A percentile compares a stretch with the other conserved stretches of the same genome.
Conservation (phyloP, 169 alveolate genomes). For the Hammondia hammondi region DNA sequence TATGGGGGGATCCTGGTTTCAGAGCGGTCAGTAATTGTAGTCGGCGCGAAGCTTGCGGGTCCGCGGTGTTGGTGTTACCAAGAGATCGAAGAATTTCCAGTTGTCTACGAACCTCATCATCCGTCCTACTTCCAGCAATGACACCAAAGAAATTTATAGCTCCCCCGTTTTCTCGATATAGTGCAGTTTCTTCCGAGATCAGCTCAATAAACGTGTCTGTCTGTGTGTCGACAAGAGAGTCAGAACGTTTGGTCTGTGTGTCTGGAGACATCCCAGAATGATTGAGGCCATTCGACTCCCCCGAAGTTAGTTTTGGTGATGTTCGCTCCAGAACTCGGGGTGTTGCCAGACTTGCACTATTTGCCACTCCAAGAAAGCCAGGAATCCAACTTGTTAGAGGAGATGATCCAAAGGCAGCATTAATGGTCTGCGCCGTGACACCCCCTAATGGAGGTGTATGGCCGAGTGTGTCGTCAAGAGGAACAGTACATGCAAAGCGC, state of each 20-base stretch:
- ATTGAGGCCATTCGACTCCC: not conserved
- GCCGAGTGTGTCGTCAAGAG: slow-evolving; percentile 41
- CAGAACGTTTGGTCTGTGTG: not conserved
- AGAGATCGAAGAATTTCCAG: not conserved
- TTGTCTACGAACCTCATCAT: not conserved
- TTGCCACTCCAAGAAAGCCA: not conserved
- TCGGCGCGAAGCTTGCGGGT: not conserved
- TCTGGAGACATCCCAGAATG: not conserved
- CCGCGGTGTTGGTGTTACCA: not conserved
- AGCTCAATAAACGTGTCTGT: not conserved
- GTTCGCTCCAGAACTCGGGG: slow-evolving; percentile 10
- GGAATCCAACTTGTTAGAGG: slow-evolving; percentile 39
- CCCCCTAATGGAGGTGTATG: slow-evolving; percentile 40
- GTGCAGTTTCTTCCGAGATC: not conserved
- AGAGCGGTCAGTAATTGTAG: slow-evolving; percentile 26
- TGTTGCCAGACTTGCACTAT: not conserved
- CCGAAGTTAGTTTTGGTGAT: not conserved
- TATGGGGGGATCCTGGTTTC: slow-evolving; percentile 22
- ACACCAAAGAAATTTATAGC: not conserved
- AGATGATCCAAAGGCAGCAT: not conserved
- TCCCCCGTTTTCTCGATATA: not conserved
- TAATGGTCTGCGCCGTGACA: not conserved
- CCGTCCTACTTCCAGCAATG: not conserved
- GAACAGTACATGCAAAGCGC: slow-evolving; percentile 68
- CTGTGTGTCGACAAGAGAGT: not conserved